phyloP scores from a whole-genome alignment of 345 rosid species.

The Odontarrhena argentea region DNA sequence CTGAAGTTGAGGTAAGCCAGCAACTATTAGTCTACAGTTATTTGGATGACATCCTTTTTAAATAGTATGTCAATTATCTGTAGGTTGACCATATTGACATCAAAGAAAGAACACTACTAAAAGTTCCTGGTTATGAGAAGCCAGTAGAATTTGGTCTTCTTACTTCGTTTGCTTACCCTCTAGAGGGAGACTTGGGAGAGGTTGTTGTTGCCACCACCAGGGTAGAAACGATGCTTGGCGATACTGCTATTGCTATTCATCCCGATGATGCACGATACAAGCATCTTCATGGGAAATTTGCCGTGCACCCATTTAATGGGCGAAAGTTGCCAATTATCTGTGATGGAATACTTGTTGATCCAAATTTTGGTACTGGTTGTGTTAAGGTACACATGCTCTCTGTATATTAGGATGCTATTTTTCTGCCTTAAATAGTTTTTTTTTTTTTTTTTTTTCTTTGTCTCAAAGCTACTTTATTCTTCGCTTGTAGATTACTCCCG shows the following conservation, averaged over 20 bases:
- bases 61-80: constrained; percentile 38
- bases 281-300: constrained; percentile 73
- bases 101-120: constrained; percentile 52
- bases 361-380: constrained; percentile 77
- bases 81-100: constrained; percentile 83
- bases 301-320: constrained; percentile 78
- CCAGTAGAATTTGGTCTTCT: constrained; percentile 82
- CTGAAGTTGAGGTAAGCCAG: constrained; percentile 68
- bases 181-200: constrained; percentile 68
- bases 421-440: too few relatives aligned
- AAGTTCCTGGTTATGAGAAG: constrained; percentile 70
- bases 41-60: constrained; percentile 26
- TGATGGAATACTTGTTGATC: constrained; percentile 73
- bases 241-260: constrained; percentile 83
- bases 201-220: constrained; percentile 90
- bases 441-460: too few relatives aligned
- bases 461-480: too few relatives aligned
- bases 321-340: constrained; percentile 72
- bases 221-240: constrained; percentile 93
- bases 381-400: constrained; percentile 54
- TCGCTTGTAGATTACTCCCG: constrained; percentile 66
- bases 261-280: constrained; percentile 72
- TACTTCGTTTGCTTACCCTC: constrained; percentile 77
- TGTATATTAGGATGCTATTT: too few relatives aligned
- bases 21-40: constrained; percentile 28